Evolutionary conservation across 257 asterid genomes (phyloP).

Genomic region (Solanum boliviense): DNA sequence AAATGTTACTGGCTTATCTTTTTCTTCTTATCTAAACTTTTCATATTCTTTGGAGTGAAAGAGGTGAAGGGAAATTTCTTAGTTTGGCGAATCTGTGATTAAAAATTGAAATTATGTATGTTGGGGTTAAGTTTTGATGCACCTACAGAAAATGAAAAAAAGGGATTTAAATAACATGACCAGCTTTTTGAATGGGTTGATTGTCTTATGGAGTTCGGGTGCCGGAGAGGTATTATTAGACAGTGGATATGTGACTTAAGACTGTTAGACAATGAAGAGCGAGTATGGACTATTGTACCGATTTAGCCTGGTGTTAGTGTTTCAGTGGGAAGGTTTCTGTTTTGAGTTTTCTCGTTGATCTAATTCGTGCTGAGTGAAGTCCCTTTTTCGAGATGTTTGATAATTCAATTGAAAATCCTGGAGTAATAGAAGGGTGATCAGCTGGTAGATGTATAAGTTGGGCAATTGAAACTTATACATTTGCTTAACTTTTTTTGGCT

Average conservation of each 20-base stretch:
- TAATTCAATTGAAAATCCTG: neutral
- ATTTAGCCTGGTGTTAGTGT: neutral
- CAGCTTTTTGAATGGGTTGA: neutral
- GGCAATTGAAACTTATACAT: neutral
- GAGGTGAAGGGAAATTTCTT: neutral
- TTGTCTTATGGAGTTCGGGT: neutral
- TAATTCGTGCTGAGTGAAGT: neutral
- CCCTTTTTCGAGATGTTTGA: neutral
- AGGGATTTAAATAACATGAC: neutral
- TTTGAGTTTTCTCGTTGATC: neutral
- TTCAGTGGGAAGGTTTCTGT: neutral
- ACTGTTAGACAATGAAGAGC: neutral
- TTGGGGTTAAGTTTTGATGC: neutral
- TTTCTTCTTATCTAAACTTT: neutral
- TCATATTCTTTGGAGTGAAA: neutral
- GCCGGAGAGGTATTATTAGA: neutral
- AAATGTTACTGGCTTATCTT: neutral
- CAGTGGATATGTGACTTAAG: neutral
- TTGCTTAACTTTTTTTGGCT: neutral
- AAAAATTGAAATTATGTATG: neutral
- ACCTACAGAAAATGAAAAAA: neutral
- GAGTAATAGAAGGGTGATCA: neutral
- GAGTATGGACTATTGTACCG: neutral
- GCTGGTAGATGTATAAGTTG: neutral
- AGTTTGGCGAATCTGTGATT: neutral